A percentile compares a stretch with the other conserved stretches of the same genome.
Conservation (phyloP, 1,284 basidiomycete species). For the Malassezia globosa region DNA sequence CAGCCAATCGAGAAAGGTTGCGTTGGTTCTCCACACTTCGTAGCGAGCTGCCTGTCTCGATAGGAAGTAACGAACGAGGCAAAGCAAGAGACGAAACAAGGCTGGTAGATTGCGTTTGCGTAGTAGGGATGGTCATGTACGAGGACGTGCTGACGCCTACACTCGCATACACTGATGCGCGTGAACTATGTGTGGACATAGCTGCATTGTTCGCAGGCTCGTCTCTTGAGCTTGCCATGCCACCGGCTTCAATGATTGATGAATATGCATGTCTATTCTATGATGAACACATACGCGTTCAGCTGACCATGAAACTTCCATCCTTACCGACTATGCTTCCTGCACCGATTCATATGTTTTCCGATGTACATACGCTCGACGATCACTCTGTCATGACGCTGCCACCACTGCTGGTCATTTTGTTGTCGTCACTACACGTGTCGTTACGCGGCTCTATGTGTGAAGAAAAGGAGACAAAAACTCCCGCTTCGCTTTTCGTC, state of each 20-base stretch:
- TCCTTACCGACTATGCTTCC: slow-evolving; percentile 9
- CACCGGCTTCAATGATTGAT: neutral
- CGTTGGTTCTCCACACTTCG: too few species aligned
- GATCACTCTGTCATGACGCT: neutral
- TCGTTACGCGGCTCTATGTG: neutral
- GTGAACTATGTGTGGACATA: slow-evolving; percentile 6
- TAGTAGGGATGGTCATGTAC: neutral
- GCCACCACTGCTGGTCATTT: neutral
- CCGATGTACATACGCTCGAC: neutral
- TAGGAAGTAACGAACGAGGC: too few species aligned
- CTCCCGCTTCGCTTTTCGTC: neutral
- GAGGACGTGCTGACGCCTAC: slow-evolving; percentile 1
- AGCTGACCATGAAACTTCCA: slow-evolving; percentile 4
- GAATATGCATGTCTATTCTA: neutral
- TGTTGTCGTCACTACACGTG: neutral
- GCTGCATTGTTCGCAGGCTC: slow-evolving; percentile 10
- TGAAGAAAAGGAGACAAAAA: too few species aligned
- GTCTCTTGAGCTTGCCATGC: neutral
- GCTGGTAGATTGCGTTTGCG: neutral
- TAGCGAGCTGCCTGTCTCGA: too few species aligned
- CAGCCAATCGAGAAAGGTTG: too few species aligned
- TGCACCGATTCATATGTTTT: neutral
- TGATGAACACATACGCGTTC: slow-evolving; percentile 8
- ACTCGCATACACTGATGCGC: slow-evolving; percentile 13
- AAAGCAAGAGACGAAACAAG: too few species aligned